Evolutionary conservation across 495 filamentous ascomycete genomes (phyloP).

Genomic region (Amorphotheca resinae): DNA sequence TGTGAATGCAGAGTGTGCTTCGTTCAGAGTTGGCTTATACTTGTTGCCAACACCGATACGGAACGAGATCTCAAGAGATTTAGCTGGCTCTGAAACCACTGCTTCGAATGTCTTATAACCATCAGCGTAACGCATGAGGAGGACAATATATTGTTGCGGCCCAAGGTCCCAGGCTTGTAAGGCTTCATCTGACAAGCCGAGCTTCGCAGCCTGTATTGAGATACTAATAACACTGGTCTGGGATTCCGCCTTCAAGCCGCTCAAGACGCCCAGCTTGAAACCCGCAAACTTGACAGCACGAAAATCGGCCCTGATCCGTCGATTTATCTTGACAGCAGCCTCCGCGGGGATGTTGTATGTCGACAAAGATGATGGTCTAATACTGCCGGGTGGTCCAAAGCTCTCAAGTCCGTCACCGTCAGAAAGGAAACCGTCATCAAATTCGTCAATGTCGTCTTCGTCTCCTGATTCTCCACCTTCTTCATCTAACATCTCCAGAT

Average conservation of each 20-base stretch:
- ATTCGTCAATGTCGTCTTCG: constrained; percentile 21
- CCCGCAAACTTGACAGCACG: constrained; percentile 47
- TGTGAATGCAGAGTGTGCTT: constrained; percentile 20
- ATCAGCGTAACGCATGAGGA: constrained; percentile 55
- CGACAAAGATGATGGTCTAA: not conserved
- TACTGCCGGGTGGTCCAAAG: constrained; percentile 8
- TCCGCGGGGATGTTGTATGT: constrained; percentile 1
- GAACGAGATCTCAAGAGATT: constrained; percentile 11
- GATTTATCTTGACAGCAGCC: constrained; percentile 9
- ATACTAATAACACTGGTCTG: constrained; percentile 43
- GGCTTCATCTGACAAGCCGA: constrained; percentile 66
- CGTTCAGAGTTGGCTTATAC: constrained; percentile 34
- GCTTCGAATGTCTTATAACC: constrained; percentile 41
- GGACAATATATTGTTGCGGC: constrained; percentile 55
- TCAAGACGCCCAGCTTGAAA: constrained; percentile 60
- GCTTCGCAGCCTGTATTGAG: constrained; percentile 52
- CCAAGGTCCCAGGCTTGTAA: constrained; percentile 67
- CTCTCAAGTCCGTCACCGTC: constrained; percentile 12
- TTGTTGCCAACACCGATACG: constrained; percentile 35
- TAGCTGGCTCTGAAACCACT: constrained; percentile 16
- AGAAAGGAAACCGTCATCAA: constrained; percentile 9
- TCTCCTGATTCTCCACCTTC: constrained; percentile 14
- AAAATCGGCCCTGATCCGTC: constrained; percentile 51
- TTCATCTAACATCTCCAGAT: constrained; percentile 21
- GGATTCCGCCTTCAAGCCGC: constrained; percentile 28